Percentiles rank a stretch among this genome's conserved stretches.
Evolutionary conservation across 2,329 filamentous ascomycete species (phyloP).

Genomic region (Cryphonectria carpinicola): DNA sequence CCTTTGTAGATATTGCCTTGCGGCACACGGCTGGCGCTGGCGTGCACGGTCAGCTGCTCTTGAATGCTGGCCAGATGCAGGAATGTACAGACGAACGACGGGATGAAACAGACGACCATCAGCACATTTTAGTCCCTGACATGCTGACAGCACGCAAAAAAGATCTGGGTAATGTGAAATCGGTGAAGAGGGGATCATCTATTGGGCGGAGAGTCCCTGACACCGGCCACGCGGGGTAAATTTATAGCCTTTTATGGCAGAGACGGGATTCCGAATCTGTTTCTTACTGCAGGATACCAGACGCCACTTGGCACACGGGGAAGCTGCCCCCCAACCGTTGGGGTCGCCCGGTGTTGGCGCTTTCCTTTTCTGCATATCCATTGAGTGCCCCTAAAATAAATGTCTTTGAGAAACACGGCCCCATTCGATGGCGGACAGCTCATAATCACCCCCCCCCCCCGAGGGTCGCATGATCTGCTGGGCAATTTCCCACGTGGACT

Average conservation of each 20-base stretch:
- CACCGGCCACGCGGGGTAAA: slow-evolving; percentile 10
- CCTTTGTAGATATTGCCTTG: neutral
- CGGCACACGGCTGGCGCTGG: slow-evolving; percentile 7
- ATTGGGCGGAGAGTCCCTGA: slow-evolving; percentile 21
- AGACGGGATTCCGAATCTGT: neutral
- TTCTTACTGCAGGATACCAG: neutral
- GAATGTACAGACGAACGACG: neutral
- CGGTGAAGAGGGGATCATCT: slow-evolving; percentile 9
- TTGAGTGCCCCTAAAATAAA: neutral
- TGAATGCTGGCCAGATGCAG: neutral
- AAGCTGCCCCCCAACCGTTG: neutral
- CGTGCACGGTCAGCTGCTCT: neutral
- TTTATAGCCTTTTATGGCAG: neutral
- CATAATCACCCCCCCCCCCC: slow-evolving; percentile 1
- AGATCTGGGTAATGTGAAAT: slow-evolving; percentile 19
- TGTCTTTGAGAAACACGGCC: neutral
- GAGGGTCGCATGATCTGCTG: neutral
- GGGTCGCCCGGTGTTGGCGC: neutral
- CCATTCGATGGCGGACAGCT: neutral
- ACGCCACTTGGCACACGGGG: neutral
- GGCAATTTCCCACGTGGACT: neutral
- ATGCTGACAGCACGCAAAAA: neutral
- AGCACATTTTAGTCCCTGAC: neutral
- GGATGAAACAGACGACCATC: neutral
- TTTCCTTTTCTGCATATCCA: neutral